Evolutionary conservation across 2,329 filamentous ascomycete species (phyloP).

Genomic region (Lasiodiplodia theobromae): DNA sequence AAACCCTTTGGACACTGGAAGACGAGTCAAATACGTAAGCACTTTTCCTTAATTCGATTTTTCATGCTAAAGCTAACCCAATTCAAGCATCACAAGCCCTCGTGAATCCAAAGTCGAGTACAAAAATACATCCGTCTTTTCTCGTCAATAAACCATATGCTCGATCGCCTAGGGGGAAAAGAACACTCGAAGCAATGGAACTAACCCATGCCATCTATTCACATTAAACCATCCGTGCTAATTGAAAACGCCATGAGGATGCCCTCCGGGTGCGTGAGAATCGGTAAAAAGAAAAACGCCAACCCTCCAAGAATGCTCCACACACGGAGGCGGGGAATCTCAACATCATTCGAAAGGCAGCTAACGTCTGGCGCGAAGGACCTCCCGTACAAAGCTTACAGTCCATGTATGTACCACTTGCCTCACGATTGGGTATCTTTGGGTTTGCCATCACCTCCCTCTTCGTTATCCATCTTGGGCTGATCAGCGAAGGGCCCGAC

Average conservation of each 20-base stretch:
- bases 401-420: constrained; percentile 6
- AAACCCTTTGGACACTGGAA: too few species aligned
- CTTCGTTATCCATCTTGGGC: constrained; percentile 39
- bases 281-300: constrained; percentile 16
- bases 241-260: constrained; percentile 16
- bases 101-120: not conserved
- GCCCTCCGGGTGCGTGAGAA: not conserved
- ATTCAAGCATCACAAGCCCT: constrained; percentile 1
- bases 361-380: not conserved
- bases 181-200: constrained; percentile 15
- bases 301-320: constrained; percentile 7
- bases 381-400: not conserved
- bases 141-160: constrained; percentile 22
- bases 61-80: constrained; percentile 4
- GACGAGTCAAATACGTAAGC: not conserved
- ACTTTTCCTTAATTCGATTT: not conserved
- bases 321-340: constrained; percentile 8
- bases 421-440: constrained; percentile 27
- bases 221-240: constrained; percentile 15
- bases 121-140: constrained; percentile 17
- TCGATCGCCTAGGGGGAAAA: constrained; percentile 16
- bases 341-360: constrained; percentile 7
- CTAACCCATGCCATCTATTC: constrained; percentile 18
- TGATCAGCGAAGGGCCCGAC: constrained; percentile 52
- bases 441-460: constrained; percentile 24